These are phyloP conservation scores for Nemania bipapillata DNA, from an alignment of 2,329 filamentous ascomycete species.

Conservation along the genomic window DNA sequence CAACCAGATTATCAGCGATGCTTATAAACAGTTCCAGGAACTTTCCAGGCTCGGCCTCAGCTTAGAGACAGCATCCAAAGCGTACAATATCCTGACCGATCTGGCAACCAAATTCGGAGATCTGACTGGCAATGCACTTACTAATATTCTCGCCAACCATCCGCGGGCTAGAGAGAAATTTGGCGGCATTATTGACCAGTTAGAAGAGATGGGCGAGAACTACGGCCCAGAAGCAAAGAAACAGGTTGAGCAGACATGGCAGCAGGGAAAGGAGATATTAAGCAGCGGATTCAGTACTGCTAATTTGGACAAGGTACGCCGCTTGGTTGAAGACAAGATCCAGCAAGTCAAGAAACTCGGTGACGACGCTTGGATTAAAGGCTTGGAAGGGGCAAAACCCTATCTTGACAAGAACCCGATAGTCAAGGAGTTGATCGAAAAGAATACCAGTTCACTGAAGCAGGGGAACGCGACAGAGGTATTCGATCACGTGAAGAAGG, in stretches of 20 bases:
- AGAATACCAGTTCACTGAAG: slow-evolving; percentile 75
- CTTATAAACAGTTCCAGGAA: slow-evolving; percentile 73
- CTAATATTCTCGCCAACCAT: slow-evolving; percentile 77
- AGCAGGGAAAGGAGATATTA: slow-evolving; percentile 71
- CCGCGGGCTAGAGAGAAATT: slow-evolving; percentile 77
- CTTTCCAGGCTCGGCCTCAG: slow-evolving; percentile 69
- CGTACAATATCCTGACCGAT: slow-evolving; percentile 71
- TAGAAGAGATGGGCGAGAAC: slow-evolving; percentile 75
- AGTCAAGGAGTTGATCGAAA: slow-evolving; percentile 76
- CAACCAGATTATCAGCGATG: slow-evolving; percentile 72
- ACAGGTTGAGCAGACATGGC: slow-evolving; percentile 77
- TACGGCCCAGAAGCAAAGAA: slow-evolving; percentile 82
- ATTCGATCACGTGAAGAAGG: slow-evolving; percentile 70
- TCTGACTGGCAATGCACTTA: slow-evolving; percentile 70
- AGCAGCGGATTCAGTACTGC: slow-evolving; percentile 67
- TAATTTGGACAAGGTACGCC: slow-evolving; percentile 66
- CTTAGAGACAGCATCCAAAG: slow-evolving; percentile 69
- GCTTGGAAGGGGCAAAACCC: slow-evolving; percentile 75
- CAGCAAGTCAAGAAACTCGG: slow-evolving; percentile 74
- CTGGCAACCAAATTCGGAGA: slow-evolving; percentile 68
- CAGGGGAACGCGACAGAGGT: slow-evolving; percentile 72
- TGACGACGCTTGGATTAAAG: slow-evolving; percentile 78
- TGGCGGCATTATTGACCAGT: slow-evolving; percentile 72
- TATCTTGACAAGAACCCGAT: slow-evolving; percentile 80
- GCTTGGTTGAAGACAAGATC: slow-evolving; percentile 75